Base-by-base conservation (phyloP, 768 basidiomycete genomes). In the Leccinum arenicola region DNA sequence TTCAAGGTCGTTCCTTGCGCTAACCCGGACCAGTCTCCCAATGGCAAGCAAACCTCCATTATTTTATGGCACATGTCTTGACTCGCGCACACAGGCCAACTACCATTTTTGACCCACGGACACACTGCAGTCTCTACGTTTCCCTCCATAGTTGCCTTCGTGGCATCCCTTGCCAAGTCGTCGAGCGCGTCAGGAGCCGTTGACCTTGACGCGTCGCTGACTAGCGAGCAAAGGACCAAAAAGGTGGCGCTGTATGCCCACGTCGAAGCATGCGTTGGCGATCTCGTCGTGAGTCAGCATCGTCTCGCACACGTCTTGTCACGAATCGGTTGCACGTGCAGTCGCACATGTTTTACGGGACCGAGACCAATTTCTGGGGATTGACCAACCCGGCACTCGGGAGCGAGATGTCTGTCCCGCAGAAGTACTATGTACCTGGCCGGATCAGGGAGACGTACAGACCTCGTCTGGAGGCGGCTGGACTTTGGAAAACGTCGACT, bases 1-100 rank as follows among this genome's bases (percentile, higher is more conserved):
- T 93, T 88, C 71, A 73, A 70, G 17, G 72, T 93, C 27, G 74
- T 76, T 36, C 82, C 85, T 72, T 87, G 83, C 66, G 78, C 80
- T 4, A 84, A 88, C 70, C 86, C 88, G 9, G 89, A 91, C 74
- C 60, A 79, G 21, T 90, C 91, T 51, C 89, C 91, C 14, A 84
- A 78, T 65, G 91, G 91, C 86, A 70, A 74, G 83, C 78, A 61
- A 8, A 21, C 4, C 43, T 5, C 19, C 27, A 48, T 17, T 43
- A 9, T 17, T 40, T 40, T 40, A n/a, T 40, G 3, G 15, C 14
- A 38, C 15, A 21, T 17, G 17, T 33, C 0, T 49, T 70, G 55
- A 68, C 50, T 12, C n/a, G 11, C 8, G 31, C 36, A 15, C 25
- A 47, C 48, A 92, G 90, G 91, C 15, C 85, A 85, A 66, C 77